Base-by-base conservation (phyloP, 2,329 filamentous ascomycete genomes). In the Nemania abortiva region DNA sequence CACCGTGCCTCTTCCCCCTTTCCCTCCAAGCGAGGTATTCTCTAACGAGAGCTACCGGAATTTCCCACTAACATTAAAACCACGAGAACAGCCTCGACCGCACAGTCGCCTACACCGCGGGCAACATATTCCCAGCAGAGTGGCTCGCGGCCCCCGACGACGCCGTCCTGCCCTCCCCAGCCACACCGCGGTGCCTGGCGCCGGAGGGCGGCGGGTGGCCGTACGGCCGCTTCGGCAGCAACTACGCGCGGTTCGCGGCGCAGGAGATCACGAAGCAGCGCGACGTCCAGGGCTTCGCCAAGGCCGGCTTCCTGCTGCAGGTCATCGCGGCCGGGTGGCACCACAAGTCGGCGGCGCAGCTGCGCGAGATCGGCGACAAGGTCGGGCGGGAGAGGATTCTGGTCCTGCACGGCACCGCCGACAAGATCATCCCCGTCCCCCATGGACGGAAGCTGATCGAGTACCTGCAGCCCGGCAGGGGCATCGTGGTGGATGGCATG, bases 221-320 rank as follows among this genome's bases (percentile, higher is more conserved):
- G 20, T 70, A 71, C 42, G 74, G 83, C 45, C 80, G 79, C 9
- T 97, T 96, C 79, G 86, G 86, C 4, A 93, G 85, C 61, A 96
- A 95, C 77, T 94, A 90, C 67, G 92, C 96, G 82, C 90, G 94
- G 5, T 95, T 94, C 76, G 90, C 92, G 29, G 94, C 94, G 0
- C 89, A 91, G 73, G 93, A 97, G 80, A 80, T 97, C 71, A 84
- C 83, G 76, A 97, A 97, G 83, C 86, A 91, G 20, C 81, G 84
- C 18, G 85, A 92, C 66, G 81, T 85, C 0, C 82, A 84, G 0
- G 83, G 69, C 6, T 95, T 94, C 78, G 88, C 87, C 3, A 85
- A 84, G 55, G 84, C 83, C 37, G 92, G 92, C 1, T 94, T 96
- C 79, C 77, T 96, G 37, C 84, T 92, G 73, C 94, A 97, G 82